Evolutionary conservation across 1,284 basidiomycete genomes (phyloP), one percentile per base, ranked within the genome.

Genomic region (Exsudoporus floridanus): DNA sequence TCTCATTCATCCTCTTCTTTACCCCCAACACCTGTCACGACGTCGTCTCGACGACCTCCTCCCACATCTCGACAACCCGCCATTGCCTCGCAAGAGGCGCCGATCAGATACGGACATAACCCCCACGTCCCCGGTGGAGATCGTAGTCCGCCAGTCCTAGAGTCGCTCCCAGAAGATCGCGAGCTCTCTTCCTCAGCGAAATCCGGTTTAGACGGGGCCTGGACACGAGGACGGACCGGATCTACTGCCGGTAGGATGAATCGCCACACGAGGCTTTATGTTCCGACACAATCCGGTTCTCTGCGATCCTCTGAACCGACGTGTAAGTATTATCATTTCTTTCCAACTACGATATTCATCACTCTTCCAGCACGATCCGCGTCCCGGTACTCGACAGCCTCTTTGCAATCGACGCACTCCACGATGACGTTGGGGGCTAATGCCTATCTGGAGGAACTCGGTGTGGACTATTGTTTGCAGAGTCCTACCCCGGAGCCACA

Each of bases 61-160:
- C 19, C 54, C 14, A 25, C 43, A 37, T 46, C 47, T 37, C 59
- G 55, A 21, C 54, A 61, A 6, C 66, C 63, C 23, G 30, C 69
- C 38, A 63, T 69, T 39, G 73, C 71, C 25, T 66, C 71, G 12
- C 75, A 75, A 47, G 74, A 77, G 16, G 52, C 55, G 23, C 69
- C 73, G 10, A 53, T 80, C 33, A 68, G 71, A n/a, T 83, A 82
- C 47, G 75, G 76, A 34, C 75, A 82, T 54, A 80, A 80, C 63
- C 81, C 75, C 35, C 58, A 69, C 39, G 40, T 49, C 35, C n/a
- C 59, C 40, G 35, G 56, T 23, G 46, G 46, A 33, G 72, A 69
- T 47, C 57, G 57, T 43, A 37, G 58, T 48, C 33, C 65, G 63
- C 53, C 64, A 58, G 33, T 71, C 9, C 64, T 82, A 42, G 75